phyloP scores from a whole-genome alignment of 768 basidiomycete species.

The Epithele typhae region DNA sequence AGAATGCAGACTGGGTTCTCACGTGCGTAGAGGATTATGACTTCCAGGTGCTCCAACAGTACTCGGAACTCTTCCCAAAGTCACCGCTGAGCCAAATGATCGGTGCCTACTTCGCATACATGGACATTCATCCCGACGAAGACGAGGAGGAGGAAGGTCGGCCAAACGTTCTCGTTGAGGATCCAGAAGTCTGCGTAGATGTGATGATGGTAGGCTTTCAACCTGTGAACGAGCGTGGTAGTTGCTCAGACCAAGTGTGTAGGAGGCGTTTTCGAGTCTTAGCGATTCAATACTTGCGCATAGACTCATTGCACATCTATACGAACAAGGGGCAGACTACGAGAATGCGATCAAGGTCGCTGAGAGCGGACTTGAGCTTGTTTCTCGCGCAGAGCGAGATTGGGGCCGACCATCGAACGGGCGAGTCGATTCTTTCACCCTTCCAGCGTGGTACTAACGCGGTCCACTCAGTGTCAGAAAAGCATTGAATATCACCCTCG shows the following conservation, averaged over 20 bases:
- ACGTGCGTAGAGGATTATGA: slow-evolving; percentile 61
- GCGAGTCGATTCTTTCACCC: slow-evolving; percentile 29
- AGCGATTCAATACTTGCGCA: slow-evolving; percentile 62
- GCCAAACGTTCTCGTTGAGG: not conserved
- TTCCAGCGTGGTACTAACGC: too few species aligned
- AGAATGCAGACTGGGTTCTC: slow-evolving; percentile 51
- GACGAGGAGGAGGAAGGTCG: slow-evolving; percentile 31
- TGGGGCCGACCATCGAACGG: slow-evolving; percentile 49
- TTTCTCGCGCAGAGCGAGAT: slow-evolving; percentile 50
- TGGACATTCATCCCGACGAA: slow-evolving; percentile 40
- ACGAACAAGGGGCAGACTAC: slow-evolving; percentile 68
- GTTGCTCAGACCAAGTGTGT: slow-evolving; percentile 7
- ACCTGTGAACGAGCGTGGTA: too few species aligned
- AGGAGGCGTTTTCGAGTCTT: slow-evolving; percentile 53
- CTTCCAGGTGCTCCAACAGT: slow-evolving; percentile 49
- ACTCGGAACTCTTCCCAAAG: slow-evolving; percentile 60
- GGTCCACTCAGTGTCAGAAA: slow-evolving; percentile 48
- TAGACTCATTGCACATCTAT: slow-evolving; percentile 61
- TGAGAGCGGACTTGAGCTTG: slow-evolving; percentile 61
- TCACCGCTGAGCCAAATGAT: slow-evolving; percentile 54
- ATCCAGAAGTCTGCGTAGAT: slow-evolving; percentile 45
- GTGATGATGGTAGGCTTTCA: slow-evolving; percentile 52
- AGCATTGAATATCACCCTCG: slow-evolving; percentile 68
- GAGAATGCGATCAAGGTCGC: slow-evolving; percentile 65
- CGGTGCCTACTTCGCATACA: slow-evolving; percentile 64